Evolutionary conservation across 1,139 yeast species (phyloP), one percentile per base, ranked within the genome.

Genomic region (Casaregolazyma suthepensis): DNA sequence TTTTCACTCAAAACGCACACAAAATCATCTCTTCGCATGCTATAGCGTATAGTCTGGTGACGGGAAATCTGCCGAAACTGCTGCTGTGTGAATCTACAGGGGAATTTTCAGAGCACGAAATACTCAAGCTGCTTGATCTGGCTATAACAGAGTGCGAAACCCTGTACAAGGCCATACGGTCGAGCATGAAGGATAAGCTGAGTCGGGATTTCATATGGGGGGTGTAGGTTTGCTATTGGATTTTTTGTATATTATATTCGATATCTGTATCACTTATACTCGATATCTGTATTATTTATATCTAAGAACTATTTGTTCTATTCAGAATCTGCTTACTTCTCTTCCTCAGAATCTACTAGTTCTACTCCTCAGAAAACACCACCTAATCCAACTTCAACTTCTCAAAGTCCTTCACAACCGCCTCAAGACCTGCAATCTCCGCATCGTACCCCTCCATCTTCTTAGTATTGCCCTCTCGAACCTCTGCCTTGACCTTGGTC

Each of bases 401-500:
- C 60, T 73, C 72, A 57, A 75, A 74, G 59, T 72, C 72, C 46
- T 62, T 68, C 31, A 75, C 68, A 50, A 73, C 74, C 19, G 69
- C 64, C 55, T 69, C 63, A 49, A 68, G 80, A 60, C 96, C 95
- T 66, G 86, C 90, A 58, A 89, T 85, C 71, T 91, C 99, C 49
- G 98, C 96, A 61, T 73, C 71, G 59, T 81, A 78, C 64, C 81
- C 84, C 61, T 86, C 94, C 56, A 84, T 75, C 70, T 87, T 82
- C 69, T 80, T 78, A 64, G 66, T 70, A 60, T 93, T 93, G 59
- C 82, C 79, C 63, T 87, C 95, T 71, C 85, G 85, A 55, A 94
- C 96, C 62, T 83, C 85, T 51, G 77, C 80, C 63, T 82, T 83
- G 56, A 96, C 96, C 81, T 91, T 93, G 59, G 80, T 81, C 59